Conservation (phyloP, 495 filamentous ascomycete genomes). For the Hypoxylon intermedium region DNA sequence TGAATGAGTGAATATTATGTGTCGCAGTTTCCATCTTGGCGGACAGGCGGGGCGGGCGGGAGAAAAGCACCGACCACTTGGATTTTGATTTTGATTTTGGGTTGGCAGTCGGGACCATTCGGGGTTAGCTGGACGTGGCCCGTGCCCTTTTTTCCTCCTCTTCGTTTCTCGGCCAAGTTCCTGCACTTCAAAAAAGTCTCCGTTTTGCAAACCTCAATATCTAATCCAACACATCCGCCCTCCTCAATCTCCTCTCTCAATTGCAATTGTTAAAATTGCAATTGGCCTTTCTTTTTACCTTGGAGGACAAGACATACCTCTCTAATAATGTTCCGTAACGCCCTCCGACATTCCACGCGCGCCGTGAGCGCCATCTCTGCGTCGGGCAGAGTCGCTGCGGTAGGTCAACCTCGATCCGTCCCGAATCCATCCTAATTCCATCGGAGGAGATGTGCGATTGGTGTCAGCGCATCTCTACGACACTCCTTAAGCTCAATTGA, state of each 20-base stretch:
- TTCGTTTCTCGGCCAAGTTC: slow-evolving; percentile 25
- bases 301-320: slow-evolving; percentile 49
- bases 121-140: slow-evolving; percentile 22
- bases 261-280: slow-evolving; percentile 54
- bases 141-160: slow-evolving; percentile 39
- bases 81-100: no score
- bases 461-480: slow-evolving; percentile 43
- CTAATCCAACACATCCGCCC: slow-evolving; percentile 29
- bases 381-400: slow-evolving; percentile 84
- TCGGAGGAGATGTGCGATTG: slow-evolving; percentile 42
- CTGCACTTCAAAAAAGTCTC: slow-evolving; percentile 42
- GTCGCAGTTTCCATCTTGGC: no score
- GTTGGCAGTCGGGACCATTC: slow-evolving; percentile 21
- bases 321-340: slow-evolving; percentile 94
- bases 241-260: slow-evolving; percentile 58
- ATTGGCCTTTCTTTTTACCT: slow-evolving; percentile 52
- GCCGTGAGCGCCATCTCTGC: slow-evolving; percentile 92
- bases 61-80: slow-evolving; percentile 17
- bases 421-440: slow-evolving; percentile 50
- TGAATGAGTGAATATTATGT: no score
- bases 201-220: slow-evolving; percentile 38
- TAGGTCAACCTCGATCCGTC: slow-evolving; percentile 69
- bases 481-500: slow-evolving; percentile 55
- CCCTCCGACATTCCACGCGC: slow-evolving; percentile 92
- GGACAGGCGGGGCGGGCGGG: no score